A percentile compares a stretch with the other conserved stretches of the same genome.
Evolutionary conservation across 2,329 filamentous ascomycete genomes (phyloP).

Genomic region (Botryotinia globosa): DNA sequence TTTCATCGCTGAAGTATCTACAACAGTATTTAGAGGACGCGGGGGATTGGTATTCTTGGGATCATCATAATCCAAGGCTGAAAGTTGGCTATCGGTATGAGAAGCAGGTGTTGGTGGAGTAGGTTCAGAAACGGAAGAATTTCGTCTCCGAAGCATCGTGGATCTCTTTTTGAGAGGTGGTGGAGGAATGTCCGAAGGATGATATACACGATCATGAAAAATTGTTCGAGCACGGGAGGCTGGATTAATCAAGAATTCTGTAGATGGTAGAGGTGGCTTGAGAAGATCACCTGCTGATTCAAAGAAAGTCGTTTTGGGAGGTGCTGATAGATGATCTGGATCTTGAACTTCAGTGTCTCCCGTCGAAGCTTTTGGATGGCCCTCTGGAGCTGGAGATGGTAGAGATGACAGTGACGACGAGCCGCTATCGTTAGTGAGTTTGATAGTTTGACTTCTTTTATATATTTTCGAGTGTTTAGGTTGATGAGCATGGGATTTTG

Average conservation of each 20-base stretch:
- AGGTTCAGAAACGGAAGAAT: slow-evolving; percentile 21
- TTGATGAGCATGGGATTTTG: slow-evolving; percentile 50
- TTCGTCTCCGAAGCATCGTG: slow-evolving; percentile 27
- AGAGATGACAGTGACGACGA: slow-evolving; percentile 24
- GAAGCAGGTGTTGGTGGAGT: slow-evolving; percentile 29
- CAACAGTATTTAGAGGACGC: slow-evolving; percentile 46
- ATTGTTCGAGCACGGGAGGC: slow-evolving; percentile 80
- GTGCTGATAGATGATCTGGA: slow-evolving; percentile 56
- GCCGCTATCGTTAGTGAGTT: slow-evolving; percentile 42
- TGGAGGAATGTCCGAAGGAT: slow-evolving; percentile 86
- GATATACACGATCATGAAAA: slow-evolving; percentile 94
- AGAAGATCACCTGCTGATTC: slow-evolving; percentile 92
- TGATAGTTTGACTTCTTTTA: slow-evolving; percentile 72
- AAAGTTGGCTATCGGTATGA: slow-evolving; percentile 47
- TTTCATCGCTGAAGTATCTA: slow-evolving; percentile 70
- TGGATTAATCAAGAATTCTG: slow-evolving; percentile 81
- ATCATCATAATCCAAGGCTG: slow-evolving; percentile 52
- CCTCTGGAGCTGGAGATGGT: slow-evolving; percentile 25
- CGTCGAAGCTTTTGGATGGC: slow-evolving; percentile 37
- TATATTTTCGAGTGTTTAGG: slow-evolving; percentile 69
- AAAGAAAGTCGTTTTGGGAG: slow-evolving; percentile 88
- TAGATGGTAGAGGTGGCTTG: slow-evolving; percentile 80
- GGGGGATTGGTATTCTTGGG: slow-evolving; percentile 47
- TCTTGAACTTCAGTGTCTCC: slow-evolving; percentile 44
- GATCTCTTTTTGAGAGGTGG: slow-evolving; percentile 63